Conservation (phyloP, 805 yeast genomes). For the Kurtzmaniella fragi region DNA sequence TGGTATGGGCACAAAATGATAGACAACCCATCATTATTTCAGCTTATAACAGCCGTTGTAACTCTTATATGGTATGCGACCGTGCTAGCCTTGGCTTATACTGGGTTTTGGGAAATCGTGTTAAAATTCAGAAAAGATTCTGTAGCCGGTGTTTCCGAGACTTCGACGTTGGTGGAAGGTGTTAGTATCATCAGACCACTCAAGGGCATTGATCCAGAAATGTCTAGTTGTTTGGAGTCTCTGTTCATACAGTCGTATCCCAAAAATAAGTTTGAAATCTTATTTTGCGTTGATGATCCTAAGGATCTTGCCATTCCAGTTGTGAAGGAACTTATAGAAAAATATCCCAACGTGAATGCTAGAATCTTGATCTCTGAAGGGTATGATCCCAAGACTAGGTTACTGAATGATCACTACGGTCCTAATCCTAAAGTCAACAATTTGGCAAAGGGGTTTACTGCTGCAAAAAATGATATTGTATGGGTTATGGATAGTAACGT, state of each 20-base stretch:
- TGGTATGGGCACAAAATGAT: no score
- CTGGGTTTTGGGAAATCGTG: conserved; percentile 36
- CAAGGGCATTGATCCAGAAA: conserved; percentile 78
- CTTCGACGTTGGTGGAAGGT: conserved; percentile 18
- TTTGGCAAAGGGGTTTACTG: conserved; percentile 70
- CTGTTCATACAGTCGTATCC: conserved; percentile 71
- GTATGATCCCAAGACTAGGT: conserved; percentile 8
- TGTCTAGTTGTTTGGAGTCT: conserved; percentile 61
- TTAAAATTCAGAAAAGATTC: conserved; percentile 17
- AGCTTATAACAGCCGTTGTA: conserved; percentile 8
- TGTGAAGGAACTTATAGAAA: conserved; percentile 43
- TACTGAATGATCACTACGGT: conserved; percentile 52
- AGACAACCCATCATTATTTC: no score
- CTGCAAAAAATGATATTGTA: conserved; percentile 64
- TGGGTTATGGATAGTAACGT: conserved; percentile 89
- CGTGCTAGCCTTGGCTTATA: conserved; percentile 30
- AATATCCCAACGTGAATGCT: conserved; percentile 56
- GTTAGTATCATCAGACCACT: conserved; percentile 80
- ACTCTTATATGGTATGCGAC: conserved; percentile 35
- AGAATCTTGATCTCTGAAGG: conserved; percentile 42
- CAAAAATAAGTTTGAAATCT: conserved; percentile 50
- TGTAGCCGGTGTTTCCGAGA: not conserved
- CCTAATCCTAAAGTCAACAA: conserved; percentile 90
- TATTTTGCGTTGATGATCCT: conserved; percentile 68
- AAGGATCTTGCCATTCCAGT: conserved; percentile 63